A percentile compares a stretch with the other conserved stretches of the same genome.
These are phyloP conservation scores for Cyberlindnera petersonii DNA, from an alignment of 805 yeast genomes.

Conservation along the genomic window DNA sequence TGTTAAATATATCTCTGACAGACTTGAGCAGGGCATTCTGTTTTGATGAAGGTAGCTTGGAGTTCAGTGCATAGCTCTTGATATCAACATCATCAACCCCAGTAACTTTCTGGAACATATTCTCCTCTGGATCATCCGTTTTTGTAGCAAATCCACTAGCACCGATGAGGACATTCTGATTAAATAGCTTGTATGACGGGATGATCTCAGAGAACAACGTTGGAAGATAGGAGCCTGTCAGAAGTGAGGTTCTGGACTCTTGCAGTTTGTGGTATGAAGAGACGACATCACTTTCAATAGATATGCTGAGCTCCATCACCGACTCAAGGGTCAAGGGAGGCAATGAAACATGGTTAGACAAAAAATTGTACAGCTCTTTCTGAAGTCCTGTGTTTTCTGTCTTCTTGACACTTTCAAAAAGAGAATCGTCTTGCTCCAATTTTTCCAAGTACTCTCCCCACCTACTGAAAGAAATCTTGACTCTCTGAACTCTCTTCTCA, in stretches of 20 bases:
- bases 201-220: conserved; percentile 56
- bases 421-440: conserved; percentile 39
- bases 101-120: conserved; percentile 35
- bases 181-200: conserved; percentile 55
- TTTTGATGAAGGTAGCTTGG: conserved; percentile 28
- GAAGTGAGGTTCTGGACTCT: conserved; percentile 51
- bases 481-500: conserved; percentile 61
- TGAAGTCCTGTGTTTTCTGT: conserved; percentile 32
- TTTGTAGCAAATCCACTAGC: conserved; percentile 42
- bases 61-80: conserved; percentile 24
- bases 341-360: conserved; percentile 39
- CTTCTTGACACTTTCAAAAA: conserved; percentile 22
- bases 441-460: conserved; percentile 72
- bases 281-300: conserved; percentile 54
- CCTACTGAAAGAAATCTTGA: conserved; percentile 68
- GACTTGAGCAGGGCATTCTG: conserved; percentile 50
- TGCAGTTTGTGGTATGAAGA: conserved; percentile 43
- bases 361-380: conserved; percentile 39
- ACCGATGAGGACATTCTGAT: conserved; percentile 47
- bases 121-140: conserved; percentile 3
- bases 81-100: conserved; percentile 45
- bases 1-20: conserved; percentile 60
- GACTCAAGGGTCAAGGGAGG: conserved; percentile 45
- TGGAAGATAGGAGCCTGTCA: conserved; percentile 62
- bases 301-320: conserved; percentile 61